Evolutionary conservation across 2,329 filamentous ascomycete genomes (phyloP), one percentile per base, ranked within the genome.

Genomic region (Sporothrix luriei): DNA sequence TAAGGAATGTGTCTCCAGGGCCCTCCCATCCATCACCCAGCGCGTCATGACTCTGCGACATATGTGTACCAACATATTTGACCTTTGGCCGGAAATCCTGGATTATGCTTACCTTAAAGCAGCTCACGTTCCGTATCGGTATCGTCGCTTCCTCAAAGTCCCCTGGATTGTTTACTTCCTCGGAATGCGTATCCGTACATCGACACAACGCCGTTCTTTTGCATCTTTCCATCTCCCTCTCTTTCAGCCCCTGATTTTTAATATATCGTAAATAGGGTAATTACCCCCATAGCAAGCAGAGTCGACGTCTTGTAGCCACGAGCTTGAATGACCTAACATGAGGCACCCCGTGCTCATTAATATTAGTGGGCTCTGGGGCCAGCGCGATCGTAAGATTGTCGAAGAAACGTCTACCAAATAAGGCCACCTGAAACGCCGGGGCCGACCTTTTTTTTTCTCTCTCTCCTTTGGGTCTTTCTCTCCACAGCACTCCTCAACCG

Each of bases 361-460:
- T 26, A 62, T 26, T 38, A 24, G 33, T 33, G 59, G 24, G 61
- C 24, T 16, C 43, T 62, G 38, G 24, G 19, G 38, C 38, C 11
- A 13, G 21, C 57, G 40, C n/a, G 19, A 65, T 51, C 29, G 38
- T 46, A 51, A 57, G 57, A 57, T 67, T 57, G 51, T 14, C 14
- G 21, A 48, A 7, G 16, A 51, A 38, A 46, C 29, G 51, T 24
- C 65, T 55, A 43, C 61, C 68, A 38, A 66, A 61, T 57, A 69
- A 43, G 38, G 51, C 13, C 51, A 69, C 33, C 61, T 69, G 68
- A 69, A 69, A 69, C 68, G 52, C 59, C 68, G 48, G 57, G 57
- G 46, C 46, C 40, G 57, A 16, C 49, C 24, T 51, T 65, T 65
- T 33, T 33, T 2, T 33, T 33, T 33, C 9, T 33, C 29, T 6